These are phyloP conservation scores for Aspergillus sp. DNA, from an alignment of 2,329 filamentous ascomycete species.

Conservation along the genomic window DNA sequence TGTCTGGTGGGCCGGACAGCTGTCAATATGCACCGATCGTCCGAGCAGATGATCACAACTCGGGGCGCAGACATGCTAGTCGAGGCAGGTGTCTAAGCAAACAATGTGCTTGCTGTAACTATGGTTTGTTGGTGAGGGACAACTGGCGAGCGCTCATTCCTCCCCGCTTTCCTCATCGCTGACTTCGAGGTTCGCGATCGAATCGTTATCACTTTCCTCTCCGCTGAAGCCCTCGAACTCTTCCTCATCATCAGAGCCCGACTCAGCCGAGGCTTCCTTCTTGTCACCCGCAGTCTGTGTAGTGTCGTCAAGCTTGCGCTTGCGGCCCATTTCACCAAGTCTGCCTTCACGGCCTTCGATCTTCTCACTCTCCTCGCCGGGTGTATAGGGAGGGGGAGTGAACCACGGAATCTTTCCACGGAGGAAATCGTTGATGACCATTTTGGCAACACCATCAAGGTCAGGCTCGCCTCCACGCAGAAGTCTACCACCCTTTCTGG, in stretches of 20 bases:
- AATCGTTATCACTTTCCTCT: slow-evolving; percentile 49
- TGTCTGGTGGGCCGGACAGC: slow-evolving; percentile 7
- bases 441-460: slow-evolving; percentile 91
- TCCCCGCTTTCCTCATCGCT: slow-evolving; percentile 48
- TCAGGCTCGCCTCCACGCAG: slow-evolving; percentile 94
- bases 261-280: slow-evolving; percentile 36
- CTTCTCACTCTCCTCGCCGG: slow-evolving; percentile 54
- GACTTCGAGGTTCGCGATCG: slow-evolving; percentile 48
- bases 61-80: not conserved
- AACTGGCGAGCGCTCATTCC: slow-evolving; percentile 34
- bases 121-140: slow-evolving; percentile 2
- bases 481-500: slow-evolving; percentile 82
- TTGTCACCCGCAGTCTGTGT: slow-evolving; percentile 39
- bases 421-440: slow-evolving; percentile 95
- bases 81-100: not conserved
- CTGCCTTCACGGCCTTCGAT: slow-evolving; percentile 76
- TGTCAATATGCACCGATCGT: slow-evolving; percentile 13
- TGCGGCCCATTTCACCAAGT: slow-evolving; percentile 80
- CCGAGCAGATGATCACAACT: slow-evolving; percentile 12
- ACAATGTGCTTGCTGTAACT: slow-evolving; percentile 2
- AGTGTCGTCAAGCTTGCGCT: slow-evolving; percentile 72
- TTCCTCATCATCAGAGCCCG: slow-evolving; percentile 38
- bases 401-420: slow-evolving; percentile 97
- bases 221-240: slow-evolving; percentile 45
- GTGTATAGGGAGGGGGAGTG: slow-evolving; percentile 71